Evolutionary conservation across 2,329 filamentous ascomycete species (phyloP).

Genomic region (Colletotrichum lini): DNA sequence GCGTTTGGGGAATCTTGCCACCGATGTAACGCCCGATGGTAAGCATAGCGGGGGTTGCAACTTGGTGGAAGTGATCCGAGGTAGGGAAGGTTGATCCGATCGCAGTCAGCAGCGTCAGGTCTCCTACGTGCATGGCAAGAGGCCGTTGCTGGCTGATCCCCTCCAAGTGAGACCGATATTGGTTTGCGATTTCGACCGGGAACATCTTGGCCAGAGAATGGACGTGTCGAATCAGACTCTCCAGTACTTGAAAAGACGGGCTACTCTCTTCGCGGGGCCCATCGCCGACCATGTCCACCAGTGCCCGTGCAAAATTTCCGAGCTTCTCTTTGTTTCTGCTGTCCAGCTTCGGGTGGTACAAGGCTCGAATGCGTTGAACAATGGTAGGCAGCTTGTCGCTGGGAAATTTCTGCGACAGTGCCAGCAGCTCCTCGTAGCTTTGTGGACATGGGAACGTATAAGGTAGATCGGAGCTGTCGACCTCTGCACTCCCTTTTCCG

Average conservation of each 20-base stretch:
- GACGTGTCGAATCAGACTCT: constrained; percentile 88
- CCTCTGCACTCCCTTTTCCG: constrained; percentile 62
- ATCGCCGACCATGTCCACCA: constrained; percentile 73
- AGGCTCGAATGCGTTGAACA: constrained; percentile 88
- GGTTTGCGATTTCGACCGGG: constrained; percentile 81
- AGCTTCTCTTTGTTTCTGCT: constrained; percentile 89
- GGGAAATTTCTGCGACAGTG: constrained; percentile 73
- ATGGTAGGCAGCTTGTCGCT: constrained; percentile 80
- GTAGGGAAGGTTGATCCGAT: constrained; percentile 91
- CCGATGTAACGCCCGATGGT: constrained; percentile 88
- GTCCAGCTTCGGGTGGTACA: constrained; percentile 92
- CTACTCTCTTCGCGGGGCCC: constrained; percentile 53
- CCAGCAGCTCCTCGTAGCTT: constrained; percentile 81
- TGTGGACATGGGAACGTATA: constrained; percentile 91
- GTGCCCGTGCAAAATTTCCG: constrained; percentile 73
- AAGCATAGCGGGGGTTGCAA: constrained; percentile 90
- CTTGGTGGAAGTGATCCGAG: constrained; percentile 96
- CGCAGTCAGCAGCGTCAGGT: constrained; percentile 87
- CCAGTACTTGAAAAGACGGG: constrained; percentile 77
- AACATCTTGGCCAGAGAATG: constrained; percentile 94
- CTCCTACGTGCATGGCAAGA: constrained; percentile 72
- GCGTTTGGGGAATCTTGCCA: constrained; percentile 76
- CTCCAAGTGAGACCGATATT: constrained; percentile 81
- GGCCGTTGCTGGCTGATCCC: constrained; percentile 65
- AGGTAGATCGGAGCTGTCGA: constrained; percentile 66